phyloP scores from a whole-genome alignment of 2,329 filamentous ascomycete species.

The Colletotrichum simmondsii region DNA sequence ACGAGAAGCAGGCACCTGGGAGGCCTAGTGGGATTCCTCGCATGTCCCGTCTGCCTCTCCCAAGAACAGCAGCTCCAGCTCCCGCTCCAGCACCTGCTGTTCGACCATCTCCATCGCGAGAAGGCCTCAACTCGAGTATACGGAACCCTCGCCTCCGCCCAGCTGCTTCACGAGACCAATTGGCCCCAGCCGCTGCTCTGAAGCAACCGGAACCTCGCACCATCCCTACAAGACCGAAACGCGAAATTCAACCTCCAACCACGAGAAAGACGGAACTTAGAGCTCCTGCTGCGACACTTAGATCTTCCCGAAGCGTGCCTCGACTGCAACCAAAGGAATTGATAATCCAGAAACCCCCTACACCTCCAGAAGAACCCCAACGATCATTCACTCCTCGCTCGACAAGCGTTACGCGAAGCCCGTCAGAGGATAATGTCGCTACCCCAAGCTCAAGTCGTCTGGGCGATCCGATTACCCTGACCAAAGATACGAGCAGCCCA shows the following conservation, averaged over 20 bases:
- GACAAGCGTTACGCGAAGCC: slow-evolving; percentile 44
- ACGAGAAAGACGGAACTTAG: slow-evolving; percentile 21
- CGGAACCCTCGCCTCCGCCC: slow-evolving; percentile 49
- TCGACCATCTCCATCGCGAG: slow-evolving; percentile 43
- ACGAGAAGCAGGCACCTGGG: slow-evolving; percentile 30
- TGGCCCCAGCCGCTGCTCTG: slow-evolving; percentile 30
- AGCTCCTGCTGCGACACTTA: slow-evolving; percentile 1
- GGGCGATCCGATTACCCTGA: slow-evolving; percentile 14
- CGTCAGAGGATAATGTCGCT: slow-evolving; percentile 37
- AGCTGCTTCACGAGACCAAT: slow-evolving; percentile 43
- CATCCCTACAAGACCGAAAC: slow-evolving; percentile 22
- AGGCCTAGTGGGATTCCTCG: slow-evolving; percentile 47
- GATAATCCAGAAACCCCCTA: slow-evolving; percentile 27
- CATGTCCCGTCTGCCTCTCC: slow-evolving; percentile 50
- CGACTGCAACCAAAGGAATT: slow-evolving; percentile 24
- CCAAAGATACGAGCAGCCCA: slow-evolving; percentile 1
- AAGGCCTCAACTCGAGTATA: slow-evolving; percentile 38
- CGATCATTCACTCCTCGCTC: slow-evolving; percentile 40
- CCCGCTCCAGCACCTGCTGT: slow-evolving; percentile 39
- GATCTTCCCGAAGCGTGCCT: slow-evolving; percentile 16
- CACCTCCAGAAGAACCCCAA: slow-evolving; percentile 34
- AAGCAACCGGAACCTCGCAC: slow-evolving; percentile 15
- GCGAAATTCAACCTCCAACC: slow-evolving; percentile 33
- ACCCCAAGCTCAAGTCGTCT: slow-evolving; percentile 18
- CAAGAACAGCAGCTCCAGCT: slow-evolving; percentile 40